Percentiles rank a stretch among this genome's conserved stretches.
Conservation (phyloP, 257 asterid species). For the Plantago elongata region DNA sequence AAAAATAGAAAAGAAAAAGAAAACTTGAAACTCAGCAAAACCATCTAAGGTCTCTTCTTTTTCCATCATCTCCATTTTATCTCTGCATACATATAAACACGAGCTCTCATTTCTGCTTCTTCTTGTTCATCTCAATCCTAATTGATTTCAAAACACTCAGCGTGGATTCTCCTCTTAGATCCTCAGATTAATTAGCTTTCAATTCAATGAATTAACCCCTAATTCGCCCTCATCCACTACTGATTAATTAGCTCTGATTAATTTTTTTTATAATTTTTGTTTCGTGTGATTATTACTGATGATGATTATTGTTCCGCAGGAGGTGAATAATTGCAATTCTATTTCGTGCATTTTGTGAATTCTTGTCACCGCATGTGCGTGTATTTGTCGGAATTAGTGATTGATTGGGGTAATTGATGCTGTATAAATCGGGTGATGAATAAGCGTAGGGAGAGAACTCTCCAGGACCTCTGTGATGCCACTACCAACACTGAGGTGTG, state of each 20-base stretch:
- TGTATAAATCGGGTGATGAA: conserved; percentile 48
- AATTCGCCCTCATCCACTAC: conserved; percentile 15
- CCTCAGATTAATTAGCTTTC: conserved; percentile 16
- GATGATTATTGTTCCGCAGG: no score
- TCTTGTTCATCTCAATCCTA: conserved; percentile 4
- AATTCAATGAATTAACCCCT: conserved; percentile 21
- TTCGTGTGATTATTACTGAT: conserved; percentile 17
- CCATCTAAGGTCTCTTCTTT: conserved; percentile 26
- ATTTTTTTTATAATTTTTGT: no score
- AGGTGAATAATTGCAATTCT: conserved; percentile 24
- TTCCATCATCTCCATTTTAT: no score
- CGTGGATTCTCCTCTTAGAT: conserved; percentile 19
- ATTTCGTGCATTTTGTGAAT: conserved; percentile 10
- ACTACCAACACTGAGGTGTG: conserved; percentile 50
- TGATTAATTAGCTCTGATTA: no score
- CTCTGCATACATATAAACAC: conserved; percentile 14
- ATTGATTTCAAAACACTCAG: conserved; percentile 8
- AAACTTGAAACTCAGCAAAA: conserved; percentile 34
- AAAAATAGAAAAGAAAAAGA: conserved; percentile 9
- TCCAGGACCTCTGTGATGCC: conserved; percentile 49
- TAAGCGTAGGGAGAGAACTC: conserved; percentile 44
- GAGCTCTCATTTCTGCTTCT: conserved; percentile 14
- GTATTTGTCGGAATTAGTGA: conserved; percentile 16
- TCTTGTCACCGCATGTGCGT: background rate
- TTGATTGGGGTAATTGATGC: conserved; percentile 29